Base-by-base conservation (phyloP, 2,329 filamentous ascomycete genomes). In the Aspergillus neoniger region DNA sequence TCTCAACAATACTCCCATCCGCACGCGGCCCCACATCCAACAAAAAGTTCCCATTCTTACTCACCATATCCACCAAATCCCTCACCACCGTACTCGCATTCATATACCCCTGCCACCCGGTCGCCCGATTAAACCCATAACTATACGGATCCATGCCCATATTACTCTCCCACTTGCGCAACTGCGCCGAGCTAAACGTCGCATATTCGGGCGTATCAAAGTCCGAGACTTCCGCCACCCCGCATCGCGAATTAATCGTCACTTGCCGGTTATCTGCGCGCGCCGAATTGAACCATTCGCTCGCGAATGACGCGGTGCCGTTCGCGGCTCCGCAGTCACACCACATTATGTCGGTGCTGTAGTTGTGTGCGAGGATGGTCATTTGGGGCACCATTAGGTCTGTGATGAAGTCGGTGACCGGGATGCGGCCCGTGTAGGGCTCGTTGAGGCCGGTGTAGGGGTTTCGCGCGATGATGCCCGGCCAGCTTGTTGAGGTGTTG, bases 201-300 rank as follows among this genome's bases (percentile, higher is more conserved):
- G 76, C 74, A 67, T 87, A 88, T 69, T 87, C 85, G 0, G 85
- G 85, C 1, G 85, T 87, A 68, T 87, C 84, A 65, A 86, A 87
- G 72, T 87, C 84, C 23, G 52, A 38, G 15, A 43, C n/a, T 12
- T 80, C 79, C 0, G 81, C 75, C 0, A 85, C 71, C 3, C 85
- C 85, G 69, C 85, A 88, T 7, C 85, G 81, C 49, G 79, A 79
- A 72, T 88, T 86, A 66, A 86, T 82, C 1, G 80, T 72, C 1
- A 86, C 83, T 66, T 86, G 80, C 0, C 80, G 76, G 47, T 78
- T 76, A 19, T 79, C 39, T 3, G 61, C 17, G 0, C 73, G 74
- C 5, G 72, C 74, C n/a, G 57, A 57, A 62, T 82, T 82, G 70
- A 77, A 82, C 73, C 76, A 82, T 4, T 62, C 55, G 0, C 76